Evolutionary conservation across 768 basidiomycete genomes (phyloP).

Genomic region (Kwoniella sp.): DNA sequence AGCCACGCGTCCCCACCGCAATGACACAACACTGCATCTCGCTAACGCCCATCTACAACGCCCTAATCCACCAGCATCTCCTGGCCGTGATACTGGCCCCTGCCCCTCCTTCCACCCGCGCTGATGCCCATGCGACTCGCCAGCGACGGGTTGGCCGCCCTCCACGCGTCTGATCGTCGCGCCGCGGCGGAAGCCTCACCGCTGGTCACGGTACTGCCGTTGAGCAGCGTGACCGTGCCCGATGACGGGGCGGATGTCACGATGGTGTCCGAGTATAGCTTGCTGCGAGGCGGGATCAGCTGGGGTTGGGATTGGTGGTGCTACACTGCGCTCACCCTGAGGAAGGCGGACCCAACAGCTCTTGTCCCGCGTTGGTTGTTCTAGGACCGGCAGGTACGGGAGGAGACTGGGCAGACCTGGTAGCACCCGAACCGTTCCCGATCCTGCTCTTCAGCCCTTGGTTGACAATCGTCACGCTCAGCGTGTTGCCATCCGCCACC

Average conservation of each 20-base stretch:
- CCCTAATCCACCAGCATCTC: too few species aligned
- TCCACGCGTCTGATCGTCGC: slow-evolving; percentile 15
- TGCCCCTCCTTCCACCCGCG: slow-evolving; percentile 1
- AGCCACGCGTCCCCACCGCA: too few species aligned
- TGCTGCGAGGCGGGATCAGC: slow-evolving; percentile 53
- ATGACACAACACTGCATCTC: too few species aligned
- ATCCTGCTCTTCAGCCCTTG: slow-evolving; percentile 23
- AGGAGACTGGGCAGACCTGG: neutral
- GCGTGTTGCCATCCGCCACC: slow-evolving; percentile 72
- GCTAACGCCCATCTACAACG: too few species aligned
- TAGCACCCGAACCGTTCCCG: neutral
- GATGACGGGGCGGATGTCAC: slow-evolving; percentile 47
- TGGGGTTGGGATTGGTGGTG: neutral
- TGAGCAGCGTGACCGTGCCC: slow-evolving; percentile 33
- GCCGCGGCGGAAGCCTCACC: neutral
- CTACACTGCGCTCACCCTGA: slow-evolving; percentile 14
- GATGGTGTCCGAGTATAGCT: slow-evolving; percentile 79
- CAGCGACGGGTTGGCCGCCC: neutral
- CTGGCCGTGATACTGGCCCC: too few species aligned
- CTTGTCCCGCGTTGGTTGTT: slow-evolving; percentile 6
- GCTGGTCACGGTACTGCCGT: neutral
- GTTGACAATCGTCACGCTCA: slow-evolving; percentile 61
- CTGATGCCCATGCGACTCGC: slow-evolving; percentile 3
- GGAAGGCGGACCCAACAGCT: slow-evolving; percentile 7
- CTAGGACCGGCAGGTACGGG: neutral